Conservation (phyloP, 176 grass and related monocot species). For the Avena insularis region DNA sequence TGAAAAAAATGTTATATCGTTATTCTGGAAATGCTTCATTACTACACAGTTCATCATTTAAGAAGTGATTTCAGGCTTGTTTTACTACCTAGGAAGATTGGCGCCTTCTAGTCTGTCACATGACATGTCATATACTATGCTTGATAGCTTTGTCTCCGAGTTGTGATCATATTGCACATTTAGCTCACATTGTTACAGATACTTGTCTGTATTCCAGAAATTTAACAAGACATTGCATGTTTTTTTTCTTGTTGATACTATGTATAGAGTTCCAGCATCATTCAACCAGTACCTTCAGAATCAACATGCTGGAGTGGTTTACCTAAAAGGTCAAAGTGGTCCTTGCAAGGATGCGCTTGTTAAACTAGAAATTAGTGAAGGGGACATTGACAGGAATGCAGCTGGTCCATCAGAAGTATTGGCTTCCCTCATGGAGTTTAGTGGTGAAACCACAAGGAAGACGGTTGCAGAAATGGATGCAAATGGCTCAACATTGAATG, state of each 20-base stretch:
- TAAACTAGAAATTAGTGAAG: slow-evolving; percentile 38
- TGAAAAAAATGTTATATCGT: not conserved
- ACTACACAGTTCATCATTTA: not conserved
- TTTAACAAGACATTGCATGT: slow-evolving; percentile 17
- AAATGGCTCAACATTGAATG: slow-evolving; percentile 49
- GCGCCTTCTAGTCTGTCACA: not conserved
- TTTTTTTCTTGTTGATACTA: not conserved
- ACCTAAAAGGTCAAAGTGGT: slow-evolving; percentile 58
- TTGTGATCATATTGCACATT: not conserved
- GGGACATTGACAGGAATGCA: not conserved
- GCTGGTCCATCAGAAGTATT: slow-evolving; percentile 13
- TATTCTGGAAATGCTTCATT: not conserved
- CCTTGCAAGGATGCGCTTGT: not conserved
- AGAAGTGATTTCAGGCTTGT: not conserved
- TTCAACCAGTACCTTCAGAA: slow-evolving; percentile 58
- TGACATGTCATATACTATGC: not conserved
- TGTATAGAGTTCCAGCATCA: slow-evolving; percentile 71
- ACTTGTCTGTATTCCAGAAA: not conserved
- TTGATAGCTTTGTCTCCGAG: slow-evolving; percentile 12
- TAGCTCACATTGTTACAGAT: not conserved
- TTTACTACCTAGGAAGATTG: not conserved
- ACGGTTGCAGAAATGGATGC: slow-evolving; percentile 45
- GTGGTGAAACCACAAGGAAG: slow-evolving; percentile 23
- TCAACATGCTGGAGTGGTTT: slow-evolving; percentile 46
- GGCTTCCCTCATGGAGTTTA: not conserved